These are phyloP conservation scores for Diaporthe sp. DNA, from an alignment of 2,329 filamentous ascomycete genomes.

Conservation along the genomic window DNA sequence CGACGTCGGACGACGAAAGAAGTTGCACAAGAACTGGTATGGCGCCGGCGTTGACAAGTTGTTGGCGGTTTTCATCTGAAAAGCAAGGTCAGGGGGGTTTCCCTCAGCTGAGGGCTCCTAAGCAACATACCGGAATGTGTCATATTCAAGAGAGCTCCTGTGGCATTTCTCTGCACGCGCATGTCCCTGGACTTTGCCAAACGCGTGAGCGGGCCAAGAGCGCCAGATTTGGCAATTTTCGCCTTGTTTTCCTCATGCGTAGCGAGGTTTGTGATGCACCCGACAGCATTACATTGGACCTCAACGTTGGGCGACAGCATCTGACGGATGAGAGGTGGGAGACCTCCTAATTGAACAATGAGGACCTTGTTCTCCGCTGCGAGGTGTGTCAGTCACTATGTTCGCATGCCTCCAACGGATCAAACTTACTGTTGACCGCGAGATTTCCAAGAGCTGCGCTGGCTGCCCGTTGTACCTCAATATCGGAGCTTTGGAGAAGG, in stretches of 20 bases:
- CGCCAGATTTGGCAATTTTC: slow-evolving; percentile 95
- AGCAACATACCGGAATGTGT: slow-evolving; percentile 87
- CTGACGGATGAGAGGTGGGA: slow-evolving; percentile 93
- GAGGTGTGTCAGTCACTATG: slow-evolving; percentile 56
- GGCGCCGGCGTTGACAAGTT: slow-evolving; percentile 97
- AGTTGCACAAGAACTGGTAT: slow-evolving; percentile 97
- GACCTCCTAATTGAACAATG: slow-evolving; percentile 92
- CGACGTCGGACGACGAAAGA: slow-evolving; percentile 91
- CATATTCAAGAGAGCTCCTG: slow-evolving; percentile 97
- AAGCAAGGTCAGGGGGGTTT: slow-evolving; percentile 44
- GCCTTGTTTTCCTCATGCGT: slow-evolving; percentile 99
- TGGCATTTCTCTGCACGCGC: slow-evolving; percentile 97
- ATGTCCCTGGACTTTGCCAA: slow-evolving; percentile 98
- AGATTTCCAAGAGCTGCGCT: slow-evolving; percentile 96
- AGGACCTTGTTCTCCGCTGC: slow-evolving; percentile 96
- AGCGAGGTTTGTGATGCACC: slow-evolving; percentile 97
- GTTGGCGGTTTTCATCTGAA: slow-evolving; percentile 94
- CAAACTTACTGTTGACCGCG: slow-evolving; percentile 88
- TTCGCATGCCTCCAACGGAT: neutral
- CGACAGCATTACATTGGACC: slow-evolving; percentile 98
- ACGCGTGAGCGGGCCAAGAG: slow-evolving; percentile 88
- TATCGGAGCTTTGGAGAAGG: slow-evolving; percentile 93
- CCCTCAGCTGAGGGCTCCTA: slow-evolving; percentile 6
- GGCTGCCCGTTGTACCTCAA: slow-evolving; percentile 96
- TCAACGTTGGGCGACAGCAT: slow-evolving; percentile 99